Evolutionary conservation across 106 monocot species (phyloP), one percentile per base, ranked within the genome.

Genomic region (Dioscorea dumetorum): DNA sequence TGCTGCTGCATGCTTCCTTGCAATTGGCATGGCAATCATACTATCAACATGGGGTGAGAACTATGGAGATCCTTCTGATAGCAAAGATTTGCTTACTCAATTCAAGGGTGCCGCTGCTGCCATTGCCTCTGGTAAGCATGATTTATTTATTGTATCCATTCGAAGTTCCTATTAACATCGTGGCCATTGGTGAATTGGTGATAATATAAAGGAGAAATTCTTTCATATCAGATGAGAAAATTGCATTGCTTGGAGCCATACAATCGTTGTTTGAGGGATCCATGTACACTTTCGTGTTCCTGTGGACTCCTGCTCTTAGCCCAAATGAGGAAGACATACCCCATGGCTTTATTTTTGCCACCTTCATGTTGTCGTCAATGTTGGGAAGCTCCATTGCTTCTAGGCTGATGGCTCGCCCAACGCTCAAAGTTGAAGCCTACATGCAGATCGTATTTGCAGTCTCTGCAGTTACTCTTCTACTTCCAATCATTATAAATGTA

Each of bases 311-410:
- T 72, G 97, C 97, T 66, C 67, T 97, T 62, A 92, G 97, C 68
- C 92, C 97, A 63, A 92, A 97, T 83, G 92, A 97, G 1, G 89
- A 92, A 70, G 87, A 92, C 4, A 97, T 97, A 24, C 97, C 92
- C 69, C 92, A 92, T 79, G 97, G 87, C 22, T 97, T 97, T 81
- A 97, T 97, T 62, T 97, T 92, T 79, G 97, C 92, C 3, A 97
- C 97, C 15, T 97, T 97, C 74, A 97, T 97, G 97, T 61, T 97
- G 50, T 92, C 97, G 58, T 97, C 92, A 51, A 97, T 97, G 97
- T 67, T 97, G 77, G 97, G 97, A 15, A 97, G 92, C 61, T 92
- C 97, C 62, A 81, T 92, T 79, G 97, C 97, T 24, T 87, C 97
- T 64, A 68, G 84, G 15, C 67, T 97, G 28, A 70, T 97, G 84